A percentile compares a stretch with the other conserved stretches of the same genome.
phyloP scores from a whole-genome alignment of 345 rosid species.

The Aquilaria sinensis region DNA sequence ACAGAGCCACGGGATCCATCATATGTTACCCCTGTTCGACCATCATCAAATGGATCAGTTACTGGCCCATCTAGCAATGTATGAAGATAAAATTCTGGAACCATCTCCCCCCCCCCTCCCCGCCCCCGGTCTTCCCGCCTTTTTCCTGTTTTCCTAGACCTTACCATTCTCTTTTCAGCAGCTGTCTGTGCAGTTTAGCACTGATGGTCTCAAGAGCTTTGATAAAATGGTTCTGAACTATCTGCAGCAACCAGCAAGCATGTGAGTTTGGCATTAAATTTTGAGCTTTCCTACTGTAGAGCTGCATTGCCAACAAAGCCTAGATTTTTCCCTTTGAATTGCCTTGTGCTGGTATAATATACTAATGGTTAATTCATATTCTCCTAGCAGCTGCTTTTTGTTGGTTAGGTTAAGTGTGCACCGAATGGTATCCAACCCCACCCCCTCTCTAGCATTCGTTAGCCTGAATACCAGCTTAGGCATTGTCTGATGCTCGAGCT shows the following conservation, averaged over 20 bases:
- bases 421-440: neutral
- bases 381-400: too few species aligned
- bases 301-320: neutral
- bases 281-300: neutral
- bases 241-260: slow-evolving; percentile 66
- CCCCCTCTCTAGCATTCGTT: neutral
- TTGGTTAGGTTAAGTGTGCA: neutral
- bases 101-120: too few species aligned
- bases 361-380: neutral
- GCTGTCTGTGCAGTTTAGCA: slow-evolving; percentile 38
- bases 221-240: slow-evolving; percentile 76
- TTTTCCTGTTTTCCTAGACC: slow-evolving; percentile 8
- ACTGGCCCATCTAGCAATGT: slow-evolving; percentile 45
- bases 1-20: slow-evolving; percentile 41
- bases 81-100: slow-evolving; percentile 8
- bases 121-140: neutral
- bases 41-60: slow-evolving; percentile 30
- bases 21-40: slow-evolving; percentile 27
- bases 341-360: neutral
- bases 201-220: slow-evolving; percentile 56
- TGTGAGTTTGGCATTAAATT: slow-evolving; percentile 38
- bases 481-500: too few species aligned
- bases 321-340: neutral
- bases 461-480: too few species aligned
- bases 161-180: slow-evolving; percentile 14